Conservation (phyloP, 2,329 filamentous ascomycete genomes). For the Diplocarpon rosae region DNA sequence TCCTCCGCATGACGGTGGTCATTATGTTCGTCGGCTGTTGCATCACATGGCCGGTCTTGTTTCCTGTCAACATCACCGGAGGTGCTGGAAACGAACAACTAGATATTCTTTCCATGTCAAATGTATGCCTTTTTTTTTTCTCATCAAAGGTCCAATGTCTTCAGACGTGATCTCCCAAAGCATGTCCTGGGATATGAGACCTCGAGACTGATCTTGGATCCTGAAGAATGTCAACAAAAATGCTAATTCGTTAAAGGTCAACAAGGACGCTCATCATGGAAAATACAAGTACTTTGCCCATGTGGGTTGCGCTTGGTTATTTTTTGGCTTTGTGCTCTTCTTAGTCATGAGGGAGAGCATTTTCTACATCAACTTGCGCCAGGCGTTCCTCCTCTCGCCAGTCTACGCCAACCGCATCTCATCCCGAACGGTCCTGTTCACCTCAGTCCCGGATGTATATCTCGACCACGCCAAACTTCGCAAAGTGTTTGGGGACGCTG, state of each 20-base stretch:
- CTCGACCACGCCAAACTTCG: slow-evolving; percentile 67
- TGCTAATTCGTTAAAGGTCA: slow-evolving; percentile 28
- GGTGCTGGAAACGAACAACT: slow-evolving; percentile 54
- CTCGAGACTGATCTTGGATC: too few relatives aligned
- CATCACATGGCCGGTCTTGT: slow-evolving; percentile 77
- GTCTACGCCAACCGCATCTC: slow-evolving; percentile 78
- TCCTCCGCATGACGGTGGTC: slow-evolving; percentile 65
- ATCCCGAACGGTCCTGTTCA: slow-evolving; percentile 81
- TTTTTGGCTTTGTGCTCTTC: slow-evolving; percentile 80
- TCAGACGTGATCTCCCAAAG: too few relatives aligned
- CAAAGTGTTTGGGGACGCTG: slow-evolving; percentile 69
- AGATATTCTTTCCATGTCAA: slow-evolving; percentile 68
- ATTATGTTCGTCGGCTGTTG: slow-evolving; percentile 75
- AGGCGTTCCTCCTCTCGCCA: slow-evolving; percentile 82
- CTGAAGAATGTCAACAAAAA: too few relatives aligned
- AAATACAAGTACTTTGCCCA: slow-evolving; percentile 68
- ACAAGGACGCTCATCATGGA: slow-evolving; percentile 37
- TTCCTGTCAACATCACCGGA: slow-evolving; percentile 78
- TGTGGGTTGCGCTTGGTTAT: slow-evolving; percentile 69
- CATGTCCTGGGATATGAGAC: too few relatives aligned
- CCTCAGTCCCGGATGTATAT: slow-evolving; percentile 70
- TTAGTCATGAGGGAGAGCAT: slow-evolving; percentile 80
- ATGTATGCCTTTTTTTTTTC: slow-evolving; percentile 30
- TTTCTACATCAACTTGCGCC: slow-evolving; percentile 84
- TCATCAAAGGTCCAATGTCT: too few relatives aligned